Conservation (phyloP, 2,329 filamentous ascomycete genomes). For the Claviceps monticola region DNA sequence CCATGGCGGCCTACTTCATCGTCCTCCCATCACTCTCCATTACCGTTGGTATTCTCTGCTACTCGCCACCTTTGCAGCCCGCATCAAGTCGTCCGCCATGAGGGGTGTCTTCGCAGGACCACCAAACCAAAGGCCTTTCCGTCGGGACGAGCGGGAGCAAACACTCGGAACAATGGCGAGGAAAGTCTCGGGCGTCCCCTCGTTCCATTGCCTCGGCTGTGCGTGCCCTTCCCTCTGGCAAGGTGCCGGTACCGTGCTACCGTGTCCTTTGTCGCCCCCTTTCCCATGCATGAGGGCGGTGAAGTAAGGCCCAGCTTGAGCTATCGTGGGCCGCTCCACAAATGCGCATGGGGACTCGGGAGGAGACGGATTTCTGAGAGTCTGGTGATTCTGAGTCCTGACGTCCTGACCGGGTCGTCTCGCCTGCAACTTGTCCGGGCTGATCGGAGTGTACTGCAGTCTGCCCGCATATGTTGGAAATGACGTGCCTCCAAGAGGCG, state of each 20-base stretch:
- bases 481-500: too few relatives aligned
- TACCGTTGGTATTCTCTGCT: too few relatives aligned
- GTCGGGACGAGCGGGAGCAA: constrained; percentile 18
- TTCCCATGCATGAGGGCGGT: neutral
- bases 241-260: neutral
- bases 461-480: neutral
- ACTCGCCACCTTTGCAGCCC: neutral
- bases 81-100: neutral
- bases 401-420: too few relatives aligned
- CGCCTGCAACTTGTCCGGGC: too few relatives aligned
- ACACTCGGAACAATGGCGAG: constrained; percentile 30
- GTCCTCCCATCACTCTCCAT: neutral
- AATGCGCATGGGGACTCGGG: neutral
- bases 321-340: neutral
- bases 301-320: neutral
- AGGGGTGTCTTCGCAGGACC: constrained; percentile 22
- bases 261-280: neutral
- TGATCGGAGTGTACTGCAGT: constrained; percentile 1
- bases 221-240: neutral
- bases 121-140: constrained; percentile 14
- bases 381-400: too few relatives aligned
- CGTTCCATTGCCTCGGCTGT: neutral
- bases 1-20: neutral
- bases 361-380: too few relatives aligned
- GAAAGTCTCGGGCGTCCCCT: constrained; percentile 12